Percentiles rank a stretch among this genome's conserved stretches.
These are phyloP conservation scores for Skeletonema marinoi DNA, from an alignment of 108 stramenopile genomes.

Conservation along the genomic window DNA sequence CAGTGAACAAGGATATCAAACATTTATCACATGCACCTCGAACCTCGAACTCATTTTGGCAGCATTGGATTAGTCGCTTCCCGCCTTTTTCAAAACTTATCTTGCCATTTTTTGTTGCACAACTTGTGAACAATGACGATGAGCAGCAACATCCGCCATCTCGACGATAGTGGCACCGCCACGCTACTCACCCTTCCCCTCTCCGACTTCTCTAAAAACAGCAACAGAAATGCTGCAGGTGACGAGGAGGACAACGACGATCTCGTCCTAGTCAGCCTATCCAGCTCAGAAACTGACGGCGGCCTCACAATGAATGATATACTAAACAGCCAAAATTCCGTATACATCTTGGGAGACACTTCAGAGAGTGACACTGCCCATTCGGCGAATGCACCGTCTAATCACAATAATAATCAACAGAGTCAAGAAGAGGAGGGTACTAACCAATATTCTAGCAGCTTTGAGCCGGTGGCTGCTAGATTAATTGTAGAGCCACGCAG, in stretches of 20 bases:
- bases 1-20: no score
- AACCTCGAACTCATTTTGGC: no score
- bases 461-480: slow-evolving; percentile 37
- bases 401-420: neutral
- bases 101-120: neutral
- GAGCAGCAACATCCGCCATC: slow-evolving; percentile 14
- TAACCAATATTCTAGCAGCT: slow-evolving; percentile 3
- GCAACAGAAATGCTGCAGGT: neutral
- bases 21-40: no score
- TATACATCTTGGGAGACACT: slow-evolving; percentile 37
- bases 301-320: slow-evolving; percentile 34
- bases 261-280: slow-evolving; percentile 33
- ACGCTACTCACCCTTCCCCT: slow-evolving; percentile 40
- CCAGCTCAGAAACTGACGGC: neutral
- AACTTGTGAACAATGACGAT: neutral
- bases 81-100: neutral
- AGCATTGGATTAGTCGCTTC: neutral
- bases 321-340: neutral
- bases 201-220: slow-evolving; percentile 31
- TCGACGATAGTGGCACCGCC: slow-evolving; percentile 18
- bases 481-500: slow-evolving; percentile 27
- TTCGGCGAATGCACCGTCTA: neutral
- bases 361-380: slow-evolving; percentile 5
- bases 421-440: neutral
- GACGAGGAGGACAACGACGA: slow-evolving; percentile 13